phyloP scores from a whole-genome alignment of 345 rosid species.

The Luvunga scandens region DNA sequence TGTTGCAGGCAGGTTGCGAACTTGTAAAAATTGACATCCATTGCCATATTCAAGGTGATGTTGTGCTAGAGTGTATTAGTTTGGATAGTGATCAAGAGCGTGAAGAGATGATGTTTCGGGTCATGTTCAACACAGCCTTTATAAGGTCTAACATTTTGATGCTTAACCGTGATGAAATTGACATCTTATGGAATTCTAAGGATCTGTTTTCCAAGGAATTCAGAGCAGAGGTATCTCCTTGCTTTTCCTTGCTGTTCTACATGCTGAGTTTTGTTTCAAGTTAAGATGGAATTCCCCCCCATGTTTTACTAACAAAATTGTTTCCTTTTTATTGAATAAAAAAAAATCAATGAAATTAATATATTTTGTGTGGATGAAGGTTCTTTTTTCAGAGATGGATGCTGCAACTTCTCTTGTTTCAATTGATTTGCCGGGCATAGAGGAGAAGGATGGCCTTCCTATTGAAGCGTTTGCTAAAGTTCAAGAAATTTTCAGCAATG shows the following conservation, averaged over 20 bases:
- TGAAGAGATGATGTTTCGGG: conserved; percentile 72
- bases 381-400: conserved; percentile 70
- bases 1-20: conserved; percentile 66
- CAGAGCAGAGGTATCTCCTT: conserved; percentile 57
- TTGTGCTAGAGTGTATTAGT: conserved; percentile 69
- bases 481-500: conserved; percentile 52
- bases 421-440: conserved; percentile 47
- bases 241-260: conserved; percentile 8
- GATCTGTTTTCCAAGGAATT: conserved; percentile 70
- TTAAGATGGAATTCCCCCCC: not conserved
- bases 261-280: conserved; percentile 1
- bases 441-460: conserved; percentile 63
- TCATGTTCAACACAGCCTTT: conserved; percentile 76
- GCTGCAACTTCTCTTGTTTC: conserved; percentile 38
- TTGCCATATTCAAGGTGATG: conserved; percentile 77
- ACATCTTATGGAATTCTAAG: conserved; percentile 57
- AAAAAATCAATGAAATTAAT: conserved; percentile 3
- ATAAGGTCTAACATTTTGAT: conserved; percentile 62
- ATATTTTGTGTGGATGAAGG: conserved; percentile 45
- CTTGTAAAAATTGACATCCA: conserved; percentile 62
- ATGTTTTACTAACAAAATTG: not conserved
- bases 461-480: conserved; percentile 69
- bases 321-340: not conserved
- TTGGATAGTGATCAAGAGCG: conserved; percentile 54
- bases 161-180: conserved; percentile 66